Evolutionary conservation across 2,329 filamentous ascomycete genomes (phyloP), one percentile per base, ranked within the genome.

Genomic region (Juglanconis sp.): DNA sequence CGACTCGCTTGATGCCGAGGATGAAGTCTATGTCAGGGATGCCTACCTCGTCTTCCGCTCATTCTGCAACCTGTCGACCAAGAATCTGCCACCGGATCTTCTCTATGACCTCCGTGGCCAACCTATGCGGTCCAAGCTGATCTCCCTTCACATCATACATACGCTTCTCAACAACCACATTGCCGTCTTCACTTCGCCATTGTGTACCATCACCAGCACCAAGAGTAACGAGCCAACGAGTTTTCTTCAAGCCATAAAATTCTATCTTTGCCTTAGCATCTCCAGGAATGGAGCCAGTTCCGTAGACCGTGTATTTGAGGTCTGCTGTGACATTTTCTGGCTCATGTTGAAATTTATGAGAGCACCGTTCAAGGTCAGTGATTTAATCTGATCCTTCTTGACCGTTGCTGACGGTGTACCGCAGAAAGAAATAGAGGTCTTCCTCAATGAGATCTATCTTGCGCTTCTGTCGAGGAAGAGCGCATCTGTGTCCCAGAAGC

Each of bases 281-380:
- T 97, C 93, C 58, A 87, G 94, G 56, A 99, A 99, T 71, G 96
- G 94, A 17, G 91, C 95, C 13, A 98, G 94, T 76, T 94, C 93
- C 4, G 90, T 96, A 48, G 90, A 92, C 65, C 86, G 86, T 65
- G 92, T 99, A 0, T 99, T 98, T 69, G 94, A 98, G 70, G 92
- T 98, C 47, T 94, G 91, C 72, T 93, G 91, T 68, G 95, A 99
- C 73, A 96, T 98, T 35, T 99, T 99, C 73, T 99, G 93, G 92
- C 81, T 98, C 60, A 96, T 97, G 88, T 78, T 97, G 48, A 96
- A 96, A 72, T 89, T 92, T 68, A 90, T 99, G 86, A 87, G 96
- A 63, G 89, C 95, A 2, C 89, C 93, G 64, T 90, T 99, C 75
- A 99, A 99, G 87, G 89, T 89, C 69, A 62, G 81, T 75, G 11